Base-by-base conservation (phyloP, 768 basidiomycete species). In the Holtermannia corniformis region DNA sequence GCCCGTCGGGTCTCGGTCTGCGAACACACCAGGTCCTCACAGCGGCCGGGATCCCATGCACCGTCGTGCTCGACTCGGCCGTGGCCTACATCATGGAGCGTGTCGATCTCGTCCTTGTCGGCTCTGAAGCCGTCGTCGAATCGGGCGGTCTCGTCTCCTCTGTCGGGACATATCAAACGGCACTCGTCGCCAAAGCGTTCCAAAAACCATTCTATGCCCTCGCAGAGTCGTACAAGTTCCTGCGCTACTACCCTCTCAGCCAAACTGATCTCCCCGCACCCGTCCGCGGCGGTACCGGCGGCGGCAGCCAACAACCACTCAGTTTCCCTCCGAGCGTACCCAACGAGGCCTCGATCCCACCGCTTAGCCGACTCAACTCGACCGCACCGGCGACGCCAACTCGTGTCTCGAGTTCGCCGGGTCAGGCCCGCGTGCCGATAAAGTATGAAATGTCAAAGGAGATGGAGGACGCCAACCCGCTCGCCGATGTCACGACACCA, bases 11-110 rank as follows among this genome's bases (percentile, higher is more conserved):
- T 64, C 78, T 86, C 61, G 88, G 92, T 52, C 78, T 92, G 68
- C 87, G 85, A 73, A 96, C 95, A n/a, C 85, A 87, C 64, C 83
- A 90, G 61, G 78, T 82, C 49, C 78, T 97, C 45, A 84, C 84
- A 20, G 82, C 84, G 37, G 86, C 82, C n/a, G 91, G 91, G 10
- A 86, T 99, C 52, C 91, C 92, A 12, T 89, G 87, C 73, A 89
- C 87, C 14, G 85, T 97, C 50, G 84, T 99, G 11, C 80, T 97
- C 54, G 95, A 99, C 74, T 89, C 89, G 13, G 91, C 93, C 1
- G 92, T 97, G 3, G 89, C 89, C 37, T 97, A 96, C 75, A 82
- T 88, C 62, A 96, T 99, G 86, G 88, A 93, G 59, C 84, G 86
- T 62, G 89, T 93, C 19, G 88, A 93, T 72, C 86, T 93, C 70